Conservation (phyloP, 2,329 filamentous ascomycete genomes). For the Eutypella sp. region DNA sequence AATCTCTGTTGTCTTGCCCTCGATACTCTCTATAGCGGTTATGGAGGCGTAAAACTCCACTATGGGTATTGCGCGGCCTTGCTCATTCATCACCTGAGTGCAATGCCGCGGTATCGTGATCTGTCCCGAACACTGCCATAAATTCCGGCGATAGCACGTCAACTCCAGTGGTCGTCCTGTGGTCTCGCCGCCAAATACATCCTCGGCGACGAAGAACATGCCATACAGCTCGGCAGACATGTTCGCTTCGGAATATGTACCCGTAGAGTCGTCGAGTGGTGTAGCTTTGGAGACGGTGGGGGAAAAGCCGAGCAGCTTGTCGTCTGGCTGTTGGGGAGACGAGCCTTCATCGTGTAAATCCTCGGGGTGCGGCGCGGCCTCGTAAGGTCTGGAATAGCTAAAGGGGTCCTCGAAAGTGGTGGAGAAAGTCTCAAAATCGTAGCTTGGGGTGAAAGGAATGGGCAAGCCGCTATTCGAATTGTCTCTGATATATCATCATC, state of each 20-base stretch:
- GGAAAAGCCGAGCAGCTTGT: conserved; percentile 72
- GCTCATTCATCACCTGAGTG: conserved; percentile 65
- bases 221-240: conserved; percentile 75
- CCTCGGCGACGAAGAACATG: conserved; percentile 86
- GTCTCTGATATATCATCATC: conserved; percentile 27
- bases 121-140: conserved; percentile 91
- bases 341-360: conserved; percentile 38
- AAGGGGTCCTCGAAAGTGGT: conserved; percentile 64
- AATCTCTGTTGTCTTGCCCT: conserved; percentile 87
- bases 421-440: conserved; percentile 57
- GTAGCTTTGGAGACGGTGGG: conserved; percentile 55
- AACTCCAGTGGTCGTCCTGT: conserved; percentile 65
- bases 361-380: conserved; percentile 38
- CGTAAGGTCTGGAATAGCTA: conserved; percentile 49
- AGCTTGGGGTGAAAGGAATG: conserved; percentile 50
- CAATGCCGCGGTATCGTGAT: conserved; percentile 72
- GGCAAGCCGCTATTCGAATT: conserved; percentile 38
- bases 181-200: conserved; percentile 62
- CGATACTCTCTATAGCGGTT: conserved; percentile 83
- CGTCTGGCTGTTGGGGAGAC: conserved; percentile 55
- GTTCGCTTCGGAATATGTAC: conserved; percentile 56
- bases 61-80: conserved; percentile 72
- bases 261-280: conserved; percentile 58
- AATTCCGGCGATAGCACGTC: conserved; percentile 90
- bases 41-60: conserved; percentile 77